phyloP scores from a whole-genome alignment of 148 eudicot species.

The Fagopyrum homotropicum region DNA sequence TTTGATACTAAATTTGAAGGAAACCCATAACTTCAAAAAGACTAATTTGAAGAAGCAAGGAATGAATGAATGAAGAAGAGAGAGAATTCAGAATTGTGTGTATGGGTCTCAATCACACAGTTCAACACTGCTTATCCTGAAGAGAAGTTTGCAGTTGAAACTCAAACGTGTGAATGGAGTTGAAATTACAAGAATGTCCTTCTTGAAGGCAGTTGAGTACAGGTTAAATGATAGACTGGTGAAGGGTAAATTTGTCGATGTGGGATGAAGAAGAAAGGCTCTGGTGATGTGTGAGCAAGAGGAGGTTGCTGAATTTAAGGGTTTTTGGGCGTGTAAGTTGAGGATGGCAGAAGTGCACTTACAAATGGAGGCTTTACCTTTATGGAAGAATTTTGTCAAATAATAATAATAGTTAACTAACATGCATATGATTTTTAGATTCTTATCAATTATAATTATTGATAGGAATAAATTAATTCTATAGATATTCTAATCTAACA shows the following conservation, averaged over 20 bases:
- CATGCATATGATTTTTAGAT: no score
- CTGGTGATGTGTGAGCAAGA: not conserved
- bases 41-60: not conserved
- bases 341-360: not conserved
- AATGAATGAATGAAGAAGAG: slow-evolving; percentile 11
- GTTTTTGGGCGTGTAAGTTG: not conserved
- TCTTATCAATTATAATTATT: no score
- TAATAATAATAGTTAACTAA: no score
- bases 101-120: not conserved
- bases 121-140: slow-evolving; percentile 3
- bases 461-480: no score
- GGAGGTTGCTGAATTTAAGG: not conserved
- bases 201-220: not conserved
- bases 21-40: not conserved
- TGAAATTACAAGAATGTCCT: not conserved
- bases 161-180: not conserved
- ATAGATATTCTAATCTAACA: no score
- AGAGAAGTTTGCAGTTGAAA: slow-evolving; percentile 9
- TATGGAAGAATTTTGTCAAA: not conserved
- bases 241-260: not conserved
- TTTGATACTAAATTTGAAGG: slow-evolving; percentile 5
- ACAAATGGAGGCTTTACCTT: not conserved
- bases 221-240: no score
- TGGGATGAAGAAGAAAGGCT: not conserved
- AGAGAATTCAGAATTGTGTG: not conserved